Base-by-base conservation (phyloP, 352 stramenopile genomes). In the Globisporangium acanthophoron region DNA sequence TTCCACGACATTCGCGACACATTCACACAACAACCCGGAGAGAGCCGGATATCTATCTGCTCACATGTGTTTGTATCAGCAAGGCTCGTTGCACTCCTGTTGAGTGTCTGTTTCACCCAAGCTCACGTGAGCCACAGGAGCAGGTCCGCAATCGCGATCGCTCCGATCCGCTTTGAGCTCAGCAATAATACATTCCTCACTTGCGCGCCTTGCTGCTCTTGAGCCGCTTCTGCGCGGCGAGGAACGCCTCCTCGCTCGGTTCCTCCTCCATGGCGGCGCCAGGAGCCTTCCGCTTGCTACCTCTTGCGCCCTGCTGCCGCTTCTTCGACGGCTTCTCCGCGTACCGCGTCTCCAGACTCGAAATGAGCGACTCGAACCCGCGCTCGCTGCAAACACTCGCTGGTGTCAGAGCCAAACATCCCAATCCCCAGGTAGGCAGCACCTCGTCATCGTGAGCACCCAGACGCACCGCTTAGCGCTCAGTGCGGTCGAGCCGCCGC, bases 161-260 rank as follows among this genome's bases (percentile, higher is more conserved):
- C 9, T 37, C 24, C 33, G 33, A 12, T 11, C 33, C 33, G 33
- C 33, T 37, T 37, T 11, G 33, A 12, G 9, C 33, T 6, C 33
- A 37, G 33, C 33, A 37, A 37, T 37, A 37, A 37, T 37, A 37
- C 33, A 37, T 37, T 3, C 6, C 40, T 49, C 44, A 29, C 44
- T 49, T 49, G 18, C 44, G 44, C n/a, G n/a, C 44, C 20, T 73
- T 78, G 27, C 58, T 69, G 41, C 62, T 59, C 48, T 78, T 75
- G 13, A 90, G 56, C 20, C 79, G 68, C 40, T 77, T 64, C 50
- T 88, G 76, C 4, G 82, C 65, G 1, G 74, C 82, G 0, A 76
- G 51, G 45, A 90, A 92, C 24, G 84, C 76, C 40, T 89, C 76
- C 66, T 92, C 82, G 29, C 66, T 86, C 20, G 80, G 82, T 37